These are phyloP conservation scores for Pythium phragmitis DNA, from an alignment of 352 stramenopile genomes.

Conservation along the genomic window DNA sequence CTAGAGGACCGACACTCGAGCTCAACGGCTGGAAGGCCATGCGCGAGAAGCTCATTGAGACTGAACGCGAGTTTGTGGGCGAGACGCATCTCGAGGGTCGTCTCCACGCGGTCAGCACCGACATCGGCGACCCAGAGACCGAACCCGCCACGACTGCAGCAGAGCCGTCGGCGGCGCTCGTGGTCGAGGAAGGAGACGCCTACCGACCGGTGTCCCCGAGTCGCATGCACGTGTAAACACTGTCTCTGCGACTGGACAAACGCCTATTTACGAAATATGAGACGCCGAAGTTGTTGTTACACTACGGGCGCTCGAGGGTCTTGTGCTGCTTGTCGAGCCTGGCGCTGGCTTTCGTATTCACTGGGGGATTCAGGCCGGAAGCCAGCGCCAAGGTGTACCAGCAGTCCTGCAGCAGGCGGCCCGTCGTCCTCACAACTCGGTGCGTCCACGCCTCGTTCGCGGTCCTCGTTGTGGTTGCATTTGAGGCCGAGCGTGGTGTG, in stretches of 20 bases:
- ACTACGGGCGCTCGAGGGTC: background rate
- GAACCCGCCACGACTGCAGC: constrained; percentile 13
- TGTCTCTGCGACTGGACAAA: background rate
- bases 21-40: constrained; percentile 58
- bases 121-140: background rate
- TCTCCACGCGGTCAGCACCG: constrained; percentile 16
- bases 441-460: background rate
- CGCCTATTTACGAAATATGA: background rate
- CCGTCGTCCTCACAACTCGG: background rate
- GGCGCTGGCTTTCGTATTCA: constrained; percentile 12
- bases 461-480: constrained; percentile 6
- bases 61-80: constrained; percentile 42
- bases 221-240: constrained; percentile 33
- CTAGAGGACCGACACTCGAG: constrained; percentile 36
- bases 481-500: too few relatives aligned
- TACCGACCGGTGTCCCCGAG: constrained; percentile 46
- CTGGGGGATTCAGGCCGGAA: constrained; percentile 19
- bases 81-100: constrained; percentile 17
- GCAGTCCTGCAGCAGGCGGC: background rate
- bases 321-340: constrained; percentile 1
- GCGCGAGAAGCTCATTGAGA: constrained; percentile 45
- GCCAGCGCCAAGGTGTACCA: constrained; percentile 16
- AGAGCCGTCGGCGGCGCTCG: constrained; percentile 17
- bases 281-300: background rate
- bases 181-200: constrained; percentile 41